These are phyloP conservation scores for Stephania japonica DNA, from an alignment of 164 flowering plant genomes.

Conservation along the genomic window DNA sequence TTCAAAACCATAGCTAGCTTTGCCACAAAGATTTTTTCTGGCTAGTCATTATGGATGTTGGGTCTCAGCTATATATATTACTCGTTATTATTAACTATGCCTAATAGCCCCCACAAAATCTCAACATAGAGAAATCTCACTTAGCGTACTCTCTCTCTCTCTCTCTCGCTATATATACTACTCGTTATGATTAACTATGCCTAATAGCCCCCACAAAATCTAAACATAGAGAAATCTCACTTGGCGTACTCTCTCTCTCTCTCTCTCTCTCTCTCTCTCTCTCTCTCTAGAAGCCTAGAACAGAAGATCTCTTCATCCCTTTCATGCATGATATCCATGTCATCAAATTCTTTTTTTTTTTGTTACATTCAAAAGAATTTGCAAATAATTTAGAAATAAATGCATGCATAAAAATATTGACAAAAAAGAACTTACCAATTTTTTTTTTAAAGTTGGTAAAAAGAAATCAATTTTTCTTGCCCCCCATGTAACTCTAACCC, in stretches of 20 bases:
- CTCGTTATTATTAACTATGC: conserved; percentile 6
- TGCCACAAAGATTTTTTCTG: conserved; percentile 24
- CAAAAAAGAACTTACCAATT: too few relatives aligned
- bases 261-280: not conserved
- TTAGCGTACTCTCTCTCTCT: not conserved
- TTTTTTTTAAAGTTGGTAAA: too few relatives aligned
- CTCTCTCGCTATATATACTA: too few relatives aligned
- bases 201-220: conserved; percentile 51
- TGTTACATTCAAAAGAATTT: too few relatives aligned
- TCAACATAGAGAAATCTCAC: conserved; percentile 36
- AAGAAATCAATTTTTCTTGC: too few relatives aligned
- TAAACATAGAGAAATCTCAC: conserved; percentile 35
- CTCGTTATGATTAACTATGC: conserved; percentile 5
- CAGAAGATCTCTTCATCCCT: conserved; percentile 16
- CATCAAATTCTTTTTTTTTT: too few relatives aligned
- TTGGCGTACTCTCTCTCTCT: not conserved
- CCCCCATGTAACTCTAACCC: too few relatives aligned
- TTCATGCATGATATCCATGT: not conserved
- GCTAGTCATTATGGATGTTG: conserved; percentile 6
- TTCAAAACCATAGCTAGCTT: conserved; percentile 39
- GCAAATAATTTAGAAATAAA: too few relatives aligned
- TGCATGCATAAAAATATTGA: too few relatives aligned
- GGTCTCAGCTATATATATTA: conserved; percentile 20
- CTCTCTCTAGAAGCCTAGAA: conserved; percentile 17
- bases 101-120: conserved; percentile 51